Base-by-base conservation (phyloP, 495 filamentous ascomycete genomes). In the Podospora sp. region DNA sequence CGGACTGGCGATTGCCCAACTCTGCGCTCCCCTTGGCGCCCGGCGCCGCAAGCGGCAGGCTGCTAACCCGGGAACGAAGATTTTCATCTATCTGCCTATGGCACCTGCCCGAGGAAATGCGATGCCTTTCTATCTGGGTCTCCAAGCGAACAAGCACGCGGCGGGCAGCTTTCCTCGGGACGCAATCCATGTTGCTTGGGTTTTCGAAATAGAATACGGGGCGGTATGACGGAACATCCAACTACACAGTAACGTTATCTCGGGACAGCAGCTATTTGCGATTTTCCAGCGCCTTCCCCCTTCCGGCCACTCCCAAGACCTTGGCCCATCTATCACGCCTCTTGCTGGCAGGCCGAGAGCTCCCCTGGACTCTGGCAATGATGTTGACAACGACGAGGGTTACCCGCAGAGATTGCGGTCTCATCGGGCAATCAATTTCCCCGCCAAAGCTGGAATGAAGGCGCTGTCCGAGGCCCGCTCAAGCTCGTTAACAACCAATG, bases 41-140 rank as follows among this genome's bases (percentile, higher is more conserved):
- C 51, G 52, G 51, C 63, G 49, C 51, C 63, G 52, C 49, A 40
- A 36, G 33, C 63, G 29, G 63, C 63, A 65, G 20, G 36, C 9
- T 50, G 14, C 33, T 16, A 29, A 27, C 52, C 52, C 52, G 18
- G 63, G 29, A 46, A 57, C 33, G 63, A 46, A 27, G 63, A 40
- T 51, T 35, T 27, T 35, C 21, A 26, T 25, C 35, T 56, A 56
- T 65, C 25, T 22, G 18, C 49, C 46, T 57, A 56, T 40, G 14
- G 26, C 26, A 46, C 21, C 21, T 11, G 52, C 51, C 29, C 51
- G 14, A 57, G 56, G 9, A 18, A 58, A n/a, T n/a, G 26, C 52
- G 22, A 58, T 8, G 26, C 6, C 26, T 18, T 12, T 53, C 40
- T 46, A 46, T 46, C 5, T 46, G 40, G 11, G 40, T 46, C 40